Evolutionary conservation across 2,329 filamentous ascomycete species (phyloP), one percentile per base, ranked within the genome.

Genomic region (Aureobasidium mangrovei): DNA sequence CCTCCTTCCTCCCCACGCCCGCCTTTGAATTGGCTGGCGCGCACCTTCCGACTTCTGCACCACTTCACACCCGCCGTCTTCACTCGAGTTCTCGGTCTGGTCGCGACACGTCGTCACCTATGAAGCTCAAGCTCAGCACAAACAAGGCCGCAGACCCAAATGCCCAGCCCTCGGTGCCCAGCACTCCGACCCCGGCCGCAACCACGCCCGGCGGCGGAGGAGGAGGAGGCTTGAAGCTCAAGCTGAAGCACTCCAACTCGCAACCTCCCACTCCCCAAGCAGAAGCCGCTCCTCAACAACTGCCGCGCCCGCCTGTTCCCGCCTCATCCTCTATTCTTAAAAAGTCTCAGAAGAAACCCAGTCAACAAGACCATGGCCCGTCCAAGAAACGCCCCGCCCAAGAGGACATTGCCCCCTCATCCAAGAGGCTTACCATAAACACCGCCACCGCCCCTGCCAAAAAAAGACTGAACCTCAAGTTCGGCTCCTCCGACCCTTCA

Each of bases 241-340:
- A 71, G 60, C 68, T 75, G 60, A 74, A 70, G 56, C 58, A 74
- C 59, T 60, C 62, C 26, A 44, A 41, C 53, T 56, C 58, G 46
- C 35, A 55, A 56, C 51, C 60, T 48, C 59, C 55, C 2, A 63
- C 64, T 28, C 62, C 64, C 8, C 59, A 64, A 7, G 56, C 62
- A 6, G 60, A 66, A 12, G 57, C 62, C n/a, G 43, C 56, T 41
- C 56, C 63, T 56, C 60, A 60, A 60, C 63, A 67, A 60, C 46
- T 28, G 2, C 46, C 36, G 3, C 47, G 39, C 27, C 38, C 45
- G 7, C 18, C 32, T 29, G 32, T 38, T 12, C 26, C 45, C 27
- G 51, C 57, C n/a, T 43, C 62, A 47, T 61, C 63, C 24, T 57
- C 60, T 31, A 55, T 32, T 35, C 35, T 52, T 8, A 54, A 56